Percentiles rank a stretch among this genome's conserved stretches.
These are phyloP conservation scores for Vitis hybrid DNA, from an alignment of 177 flowering plant genomes.

Conservation along the genomic window DNA sequence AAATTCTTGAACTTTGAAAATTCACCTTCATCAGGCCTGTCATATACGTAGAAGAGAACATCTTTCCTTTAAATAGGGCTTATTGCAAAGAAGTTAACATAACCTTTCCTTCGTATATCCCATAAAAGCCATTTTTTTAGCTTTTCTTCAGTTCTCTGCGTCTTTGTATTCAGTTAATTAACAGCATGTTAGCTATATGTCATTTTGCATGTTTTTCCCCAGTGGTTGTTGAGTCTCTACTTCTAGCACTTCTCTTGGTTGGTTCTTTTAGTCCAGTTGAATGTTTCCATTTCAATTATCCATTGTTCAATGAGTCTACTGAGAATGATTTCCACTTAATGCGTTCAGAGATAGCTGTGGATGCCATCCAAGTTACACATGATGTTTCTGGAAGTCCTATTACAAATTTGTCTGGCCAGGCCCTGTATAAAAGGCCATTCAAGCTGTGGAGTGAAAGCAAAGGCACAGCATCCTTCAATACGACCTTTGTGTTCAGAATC, in stretches of 20 bases:
- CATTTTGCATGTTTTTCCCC: not conserved
- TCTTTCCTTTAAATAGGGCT: too few relatives aligned
- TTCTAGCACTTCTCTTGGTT: not conserved
- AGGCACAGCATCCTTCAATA: slow-evolving; percentile 41
- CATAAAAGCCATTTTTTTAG: too few relatives aligned
- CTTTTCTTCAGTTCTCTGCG: too few relatives aligned
- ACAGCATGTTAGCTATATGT: too few relatives aligned
- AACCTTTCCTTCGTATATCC: too few relatives aligned
- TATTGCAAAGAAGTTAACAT: too few relatives aligned
- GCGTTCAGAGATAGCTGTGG: slow-evolving; percentile 1
- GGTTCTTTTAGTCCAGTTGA: not conserved
- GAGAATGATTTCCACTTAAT: not conserved
- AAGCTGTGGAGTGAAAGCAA: slow-evolving; percentile 33
- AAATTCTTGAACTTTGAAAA: too few relatives aligned
- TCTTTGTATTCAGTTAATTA: too few relatives aligned
- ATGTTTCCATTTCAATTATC: slow-evolving; percentile 13
- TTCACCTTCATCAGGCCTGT: too few relatives aligned
- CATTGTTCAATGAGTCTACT: not conserved
- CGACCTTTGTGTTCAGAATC: slow-evolving; percentile 55
- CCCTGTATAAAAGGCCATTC: slow-evolving; percentile 20
- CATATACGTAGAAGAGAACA: too few relatives aligned
- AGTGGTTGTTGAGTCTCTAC: not conserved
- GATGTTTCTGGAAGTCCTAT: slow-evolving; percentile 10
- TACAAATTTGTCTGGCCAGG: slow-evolving; percentile 17
- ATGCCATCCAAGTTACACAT: slow-evolving; percentile 32